Percentiles rank a stretch among this genome's conserved stretches.
Conservation (phyloP, 1,284 basidiomycete species). For the Polyporus tsugae region DNA sequence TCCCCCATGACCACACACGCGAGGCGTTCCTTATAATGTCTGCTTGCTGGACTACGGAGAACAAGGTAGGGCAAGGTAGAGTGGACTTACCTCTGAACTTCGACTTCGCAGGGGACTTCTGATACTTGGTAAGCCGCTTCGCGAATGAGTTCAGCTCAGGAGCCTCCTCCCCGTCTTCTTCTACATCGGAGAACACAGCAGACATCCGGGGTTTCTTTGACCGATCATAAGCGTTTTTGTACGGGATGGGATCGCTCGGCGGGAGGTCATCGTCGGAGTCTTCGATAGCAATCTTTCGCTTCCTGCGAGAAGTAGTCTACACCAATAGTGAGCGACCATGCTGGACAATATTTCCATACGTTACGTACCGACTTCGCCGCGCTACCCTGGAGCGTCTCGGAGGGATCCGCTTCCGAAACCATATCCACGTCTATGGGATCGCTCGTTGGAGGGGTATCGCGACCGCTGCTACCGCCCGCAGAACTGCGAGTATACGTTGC, state of each 20-base stretch:
- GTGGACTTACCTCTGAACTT: slow-evolving; percentile 46
- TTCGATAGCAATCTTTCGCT: slow-evolving; percentile 73
- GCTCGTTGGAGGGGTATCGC: slow-evolving; percentile 76
- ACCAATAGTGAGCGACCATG: not conserved
- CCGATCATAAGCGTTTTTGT: slow-evolving; percentile 33
- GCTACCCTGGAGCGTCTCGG: slow-evolving; percentile 36
- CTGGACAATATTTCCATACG: not conserved
- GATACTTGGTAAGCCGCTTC: slow-evolving; percentile 67
- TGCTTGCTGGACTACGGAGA: too few species aligned
- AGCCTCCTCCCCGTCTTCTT: slow-evolving; percentile 50
- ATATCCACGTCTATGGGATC: slow-evolving; percentile 80
- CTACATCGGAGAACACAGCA: slow-evolving; percentile 46
- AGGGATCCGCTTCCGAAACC: slow-evolving; percentile 59
- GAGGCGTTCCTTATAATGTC: too few species aligned
- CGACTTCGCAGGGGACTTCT: slow-evolving; percentile 63
- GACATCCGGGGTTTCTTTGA: slow-evolving; percentile 64
- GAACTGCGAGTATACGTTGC: slow-evolving; percentile 57
- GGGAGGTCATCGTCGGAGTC: slow-evolving; percentile 74
- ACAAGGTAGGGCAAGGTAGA: too few species aligned
- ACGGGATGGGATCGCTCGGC: slow-evolving; percentile 35
- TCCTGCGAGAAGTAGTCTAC: slow-evolving; percentile 48
- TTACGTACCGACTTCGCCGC: slow-evolving; percentile 23
- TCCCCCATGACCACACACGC: too few species aligned
- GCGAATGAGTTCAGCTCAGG: slow-evolving; percentile 56
- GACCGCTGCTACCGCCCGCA: slow-evolving; percentile 53